Base-by-base conservation (phyloP, 805 yeast genomes). In the Saccharomycopsis fermentans region DNA sequence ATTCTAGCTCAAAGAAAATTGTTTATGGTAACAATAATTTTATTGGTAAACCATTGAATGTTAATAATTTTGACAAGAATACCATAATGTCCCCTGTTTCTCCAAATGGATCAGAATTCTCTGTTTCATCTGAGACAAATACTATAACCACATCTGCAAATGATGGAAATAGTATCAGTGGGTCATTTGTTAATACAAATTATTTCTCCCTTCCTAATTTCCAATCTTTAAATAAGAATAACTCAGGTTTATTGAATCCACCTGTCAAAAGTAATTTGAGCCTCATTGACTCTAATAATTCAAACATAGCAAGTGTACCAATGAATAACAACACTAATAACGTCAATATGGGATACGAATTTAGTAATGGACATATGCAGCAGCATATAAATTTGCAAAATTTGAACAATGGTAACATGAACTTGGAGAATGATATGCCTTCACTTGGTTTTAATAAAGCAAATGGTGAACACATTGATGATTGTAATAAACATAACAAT, bases 41-140 rank as follows among this genome's bases (percentile, higher is more conserved):
- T 26, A 48, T 21, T 29, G 34, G 26, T 26, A 55, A 24, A 16
- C 17, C 40, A 16, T 47, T 34, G 17, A 34, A n/a, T 17, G 17
- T 19, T 21, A 52, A 57, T 21, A 32, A 52, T 43, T 14, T 36
- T 9, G 52, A 48, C 16, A n/a, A 34, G 36, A 34, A 34, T 29
- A 5, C 51, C 16, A 29, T 54, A 4, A 32, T 58, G 54, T 55
- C 58, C 11, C 60, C 60, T 4, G 34, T 58, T 14, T 58, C 60
- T 17, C 60, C 60, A 6, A 40, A 57, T 34, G 54, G 54, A 4
- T 51, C 56, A 8, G 60, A 58, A 9, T 43, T 54, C 40, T 35
- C 50, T 34, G 26, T 36, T n/a, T n/a, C 55, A 43, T 37, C 55
- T 4, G 26, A 48, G 26, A 17, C 57, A 5, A 55, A 48, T 34